These are phyloP conservation scores for Boletus tomentosulus DNA, from an alignment of 768 basidiomycete genomes.

Conservation along the genomic window DNA sequence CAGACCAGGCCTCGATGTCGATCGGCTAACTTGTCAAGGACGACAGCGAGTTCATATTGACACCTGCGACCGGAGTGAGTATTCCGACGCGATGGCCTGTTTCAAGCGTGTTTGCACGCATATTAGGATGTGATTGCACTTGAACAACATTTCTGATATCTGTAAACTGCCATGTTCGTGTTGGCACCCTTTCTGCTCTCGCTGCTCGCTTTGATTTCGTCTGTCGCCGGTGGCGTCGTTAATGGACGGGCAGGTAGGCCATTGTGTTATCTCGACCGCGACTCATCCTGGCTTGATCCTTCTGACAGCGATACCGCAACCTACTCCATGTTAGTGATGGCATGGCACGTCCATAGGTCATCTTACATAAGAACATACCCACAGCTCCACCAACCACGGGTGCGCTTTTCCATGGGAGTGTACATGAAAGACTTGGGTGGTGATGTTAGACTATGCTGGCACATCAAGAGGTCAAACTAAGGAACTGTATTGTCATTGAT, in stretches of 20 bases:
- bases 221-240: constrained; percentile 4
- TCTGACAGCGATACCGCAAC: neutral
- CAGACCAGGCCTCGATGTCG: neutral
- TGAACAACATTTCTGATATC: neutral
- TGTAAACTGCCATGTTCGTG: constrained; percentile 8
- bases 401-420: neutral
- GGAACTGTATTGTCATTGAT: neutral
- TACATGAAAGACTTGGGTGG: constrained; percentile 11
- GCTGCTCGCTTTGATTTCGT: constrained; percentile 6
- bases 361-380: neutral
- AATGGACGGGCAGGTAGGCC: constrained; percentile 7
- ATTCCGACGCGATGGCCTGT: neutral
- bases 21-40: neutral
- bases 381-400: neutral
- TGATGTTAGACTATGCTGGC: neutral
- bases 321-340: constrained; percentile 5
- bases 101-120: neutral
- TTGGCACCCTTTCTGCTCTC: constrained; percentile 8
- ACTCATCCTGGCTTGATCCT: neutral
- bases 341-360: neutral
- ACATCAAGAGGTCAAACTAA: neutral
- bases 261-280: neutral
- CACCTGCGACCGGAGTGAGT: neutral
- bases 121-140: neutral
- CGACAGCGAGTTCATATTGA: neutral